A percentile compares a stretch with the other conserved stretches of the same genome.
These are phyloP conservation scores for Podaxis sp. DNA, from an alignment of 768 basidiomycete species.

Conservation along the genomic window DNA sequence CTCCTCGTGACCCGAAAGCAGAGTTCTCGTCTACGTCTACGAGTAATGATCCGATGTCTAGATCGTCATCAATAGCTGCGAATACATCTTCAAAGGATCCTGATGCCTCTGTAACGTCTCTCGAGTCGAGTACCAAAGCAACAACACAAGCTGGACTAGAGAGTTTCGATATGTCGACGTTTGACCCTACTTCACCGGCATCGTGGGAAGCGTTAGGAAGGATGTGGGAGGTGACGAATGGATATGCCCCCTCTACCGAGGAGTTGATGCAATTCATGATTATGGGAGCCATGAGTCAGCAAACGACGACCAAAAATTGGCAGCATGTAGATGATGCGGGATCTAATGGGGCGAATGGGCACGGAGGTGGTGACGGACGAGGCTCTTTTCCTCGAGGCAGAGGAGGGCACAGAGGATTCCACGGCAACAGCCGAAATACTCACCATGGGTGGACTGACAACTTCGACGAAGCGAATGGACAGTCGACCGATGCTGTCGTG, in stretches of 20 bases:
- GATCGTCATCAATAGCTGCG: slow-evolving; percentile 52
- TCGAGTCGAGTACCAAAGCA: slow-evolving; percentile 30
- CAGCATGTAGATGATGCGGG: slow-evolving; percentile 15
- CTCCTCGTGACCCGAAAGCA: slow-evolving; percentile 19
- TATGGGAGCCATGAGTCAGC: slow-evolving; percentile 20
- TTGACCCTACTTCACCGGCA: slow-evolving; percentile 70
- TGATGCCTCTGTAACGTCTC: slow-evolving; percentile 35
- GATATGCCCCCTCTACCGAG: slow-evolving; percentile 68
- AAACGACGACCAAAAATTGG: slow-evolving; percentile 16
- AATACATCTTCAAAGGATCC: slow-evolving; percentile 55
- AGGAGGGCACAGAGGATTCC: slow-evolving; percentile 41
- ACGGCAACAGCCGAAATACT: slow-evolving; percentile 51
- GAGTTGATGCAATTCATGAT: slow-evolving; percentile 77
- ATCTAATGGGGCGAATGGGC: slow-evolving; percentile 9
- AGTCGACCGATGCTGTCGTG: slow-evolving; percentile 57
- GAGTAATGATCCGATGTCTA: slow-evolving; percentile 46
- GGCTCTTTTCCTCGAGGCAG: slow-evolving; percentile 27
- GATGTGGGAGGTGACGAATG: slow-evolving; percentile 73
- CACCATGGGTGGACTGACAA: slow-evolving; percentile 31
- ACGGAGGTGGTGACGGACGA: slow-evolving; percentile 22
- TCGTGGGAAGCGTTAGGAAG: slow-evolving; percentile 83
- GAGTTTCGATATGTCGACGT: slow-evolving; percentile 66
- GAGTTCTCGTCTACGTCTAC: slow-evolving; percentile 41
- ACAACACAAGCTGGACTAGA: slow-evolving; percentile 52
- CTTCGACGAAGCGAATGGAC: slow-evolving; percentile 29